Conservation (phyloP, 371 early-diverging fungal genomes). For the Nematocida displodere region DNA sequence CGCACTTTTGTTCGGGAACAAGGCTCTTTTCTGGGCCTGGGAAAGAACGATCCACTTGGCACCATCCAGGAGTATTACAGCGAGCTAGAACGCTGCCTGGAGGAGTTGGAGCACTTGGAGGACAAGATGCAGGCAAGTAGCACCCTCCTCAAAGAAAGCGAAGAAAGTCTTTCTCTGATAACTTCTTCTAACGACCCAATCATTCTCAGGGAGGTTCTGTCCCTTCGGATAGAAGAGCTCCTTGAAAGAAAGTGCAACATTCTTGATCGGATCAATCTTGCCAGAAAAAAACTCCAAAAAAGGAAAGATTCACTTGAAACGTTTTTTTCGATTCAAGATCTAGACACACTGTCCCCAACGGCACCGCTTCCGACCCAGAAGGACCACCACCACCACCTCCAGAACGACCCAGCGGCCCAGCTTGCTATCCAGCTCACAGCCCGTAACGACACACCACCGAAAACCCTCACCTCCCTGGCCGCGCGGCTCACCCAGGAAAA, state of each 20-base stretch:
- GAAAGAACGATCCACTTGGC: background rate
- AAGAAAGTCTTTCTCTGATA: background rate
- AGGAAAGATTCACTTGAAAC: background rate
- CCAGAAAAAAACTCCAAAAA: background rate
- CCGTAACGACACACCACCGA: too few species aligned
- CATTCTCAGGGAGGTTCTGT: slow-evolving; percentile 14
- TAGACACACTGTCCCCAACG: too few species aligned
- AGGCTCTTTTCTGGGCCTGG: background rate
- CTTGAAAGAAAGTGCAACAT: slow-evolving; percentile 10
- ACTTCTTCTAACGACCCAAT: slow-evolving; percentile 23
- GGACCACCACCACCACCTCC: too few species aligned
- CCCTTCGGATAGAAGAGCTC: background rate
- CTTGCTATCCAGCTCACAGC: too few species aligned
- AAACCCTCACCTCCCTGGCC: too few species aligned
- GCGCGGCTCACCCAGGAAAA: background rate
- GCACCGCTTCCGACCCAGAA: too few species aligned
- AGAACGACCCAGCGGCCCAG: too few species aligned
- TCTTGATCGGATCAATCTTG: background rate
- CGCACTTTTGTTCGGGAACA: background rate
- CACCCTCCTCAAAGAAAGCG: background rate
- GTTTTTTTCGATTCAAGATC: too few species aligned
- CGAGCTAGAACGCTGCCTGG: slow-evolving; percentile 6
- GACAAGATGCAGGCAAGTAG: slow-evolving; percentile 2
- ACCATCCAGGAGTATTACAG: background rate
- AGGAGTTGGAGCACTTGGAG: slow-evolving; percentile 17